Evolutionary conservation across 129 eudicot species (phyloP), one percentile per base, ranked within the genome.

Genomic region (Kitagawia praeruptora): DNA sequence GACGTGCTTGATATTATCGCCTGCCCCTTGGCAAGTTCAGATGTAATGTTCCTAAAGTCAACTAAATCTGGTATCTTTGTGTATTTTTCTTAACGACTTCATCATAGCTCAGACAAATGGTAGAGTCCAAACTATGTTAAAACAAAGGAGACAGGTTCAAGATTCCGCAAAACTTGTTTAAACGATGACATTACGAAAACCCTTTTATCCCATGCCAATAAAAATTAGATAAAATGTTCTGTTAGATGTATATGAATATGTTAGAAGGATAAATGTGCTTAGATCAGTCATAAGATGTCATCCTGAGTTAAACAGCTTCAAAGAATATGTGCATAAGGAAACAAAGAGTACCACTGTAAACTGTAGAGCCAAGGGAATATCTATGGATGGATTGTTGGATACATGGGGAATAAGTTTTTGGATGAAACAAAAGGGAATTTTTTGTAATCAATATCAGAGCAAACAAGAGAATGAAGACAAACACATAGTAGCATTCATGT

Each of bases 1-100:
- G 37, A 72, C 16, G 23, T 45, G 38, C 40, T 74, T 7, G 41
- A 28, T 27, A 28, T 2, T 14, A 46, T 75, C 77, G 61, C 61
- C 77, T 46, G 77, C 58, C 51, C 58, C 61, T 46, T 75, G 58
- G 58, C 61, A 46, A 45, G 47, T 46, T 74, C 15, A 75, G 61
- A 25, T 27, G 41, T 3, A 61, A 75, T 27, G 38, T n/a, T 44
- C 53, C 2, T 12, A 42, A 11, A 19, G 77, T n/a, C 69, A n/a
- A 73, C 48, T n/a, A 27, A 73, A 2, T 44, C 25, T 0, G 53
- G n/a, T 41, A 42, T 73, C 15, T 23, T 42, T n/a, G 13, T 21
- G 54, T 11, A 41, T 2, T n/a, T 73, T 44, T 73, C n/a, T 11
- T 14, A 23, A 28, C 12, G n/a, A 44, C 1, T 21, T 23, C 4